Evolutionary conservation across 495 filamentous ascomycete species (phyloP), one percentile per base, ranked within the genome.

Genomic region (Xylaria longipes): DNA sequence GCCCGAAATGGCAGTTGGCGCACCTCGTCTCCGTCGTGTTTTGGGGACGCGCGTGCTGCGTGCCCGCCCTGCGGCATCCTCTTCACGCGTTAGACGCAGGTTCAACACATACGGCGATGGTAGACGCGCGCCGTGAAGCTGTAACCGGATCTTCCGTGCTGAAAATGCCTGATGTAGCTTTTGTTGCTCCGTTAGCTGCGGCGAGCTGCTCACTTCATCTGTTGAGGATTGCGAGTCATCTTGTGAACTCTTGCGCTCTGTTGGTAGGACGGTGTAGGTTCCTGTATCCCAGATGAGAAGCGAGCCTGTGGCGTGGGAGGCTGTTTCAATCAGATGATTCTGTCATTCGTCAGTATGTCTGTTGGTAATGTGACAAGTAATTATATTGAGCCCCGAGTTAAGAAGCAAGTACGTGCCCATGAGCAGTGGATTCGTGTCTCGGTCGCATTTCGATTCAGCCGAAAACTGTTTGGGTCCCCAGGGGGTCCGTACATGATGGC

Each of bases 271-370:
- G 63, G 84, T 81, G 73, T 92, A 92, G 67, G 89, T 89, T 9
- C 90, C 90, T 1, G 89, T 91, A 69, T 92, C 90, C 90, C 90
- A 92, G 45, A 92, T 90, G 17, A 92, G 84, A 20, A 92, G 81
- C 20, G 87, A 91, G 2, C 90, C 90, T 0, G 89, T 91, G 15
- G 80, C 80, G 14, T 72, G 60, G 3, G 87, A 89, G 8, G 87
- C 90, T 0, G 88, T 90, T 74, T 92, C 90, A 57, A 91, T 87
- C 8, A 92, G 85, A 77, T 92, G 89, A 69, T 91, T 92, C 88
- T 91, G 3, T 29, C n/a, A 6, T 0, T 52, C 11, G 29, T 70
- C 46, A 70, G 68, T 20, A 15, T 60, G n/a, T 50, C 5, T 4
- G 20, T 54, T 15, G 31, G 41, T 52, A 22, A 2, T 35, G 15